Conservation (phyloP, 495 filamentous ascomycete genomes). For the Podospora fimiseda region DNA sequence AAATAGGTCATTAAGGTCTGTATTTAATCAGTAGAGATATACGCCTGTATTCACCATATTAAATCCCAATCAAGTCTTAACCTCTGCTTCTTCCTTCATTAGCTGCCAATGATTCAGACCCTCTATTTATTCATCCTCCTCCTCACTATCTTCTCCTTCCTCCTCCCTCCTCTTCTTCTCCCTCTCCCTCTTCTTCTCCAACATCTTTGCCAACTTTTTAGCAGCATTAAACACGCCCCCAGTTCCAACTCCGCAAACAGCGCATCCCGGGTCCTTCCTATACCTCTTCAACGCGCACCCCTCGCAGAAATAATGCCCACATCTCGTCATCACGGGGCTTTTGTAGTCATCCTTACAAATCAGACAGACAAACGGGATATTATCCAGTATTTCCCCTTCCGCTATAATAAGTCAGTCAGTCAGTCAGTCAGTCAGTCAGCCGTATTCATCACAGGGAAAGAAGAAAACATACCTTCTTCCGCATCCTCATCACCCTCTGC, state of each 20-base stretch:
- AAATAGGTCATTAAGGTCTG: too few relatives aligned
- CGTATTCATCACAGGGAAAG: slow-evolving; percentile 59
- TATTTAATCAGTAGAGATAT: too few relatives aligned
- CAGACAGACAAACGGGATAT: slow-evolving; percentile 92
- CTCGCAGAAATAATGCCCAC: slow-evolving; percentile 95
- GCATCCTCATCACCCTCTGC: slow-evolving; percentile 36
- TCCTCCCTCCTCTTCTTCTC: slow-evolving; percentile 60
- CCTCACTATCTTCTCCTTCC: slow-evolving; percentile 61
- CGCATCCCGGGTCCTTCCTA: slow-evolving; percentile 69
- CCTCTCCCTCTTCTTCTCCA: slow-evolving; percentile 76
- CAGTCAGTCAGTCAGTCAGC: too few relatives aligned
- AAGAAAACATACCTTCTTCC: too few relatives aligned
- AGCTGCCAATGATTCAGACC: too few relatives aligned
- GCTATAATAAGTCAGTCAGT: too few relatives aligned
- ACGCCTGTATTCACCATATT: too few relatives aligned
- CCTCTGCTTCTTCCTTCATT: too few relatives aligned
- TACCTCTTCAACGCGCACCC: slow-evolving; percentile 79
- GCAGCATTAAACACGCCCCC: slow-evolving; percentile 86
- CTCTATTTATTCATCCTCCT: slow-evolving; percentile 59
- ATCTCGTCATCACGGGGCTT: slow-evolving; percentile 78
- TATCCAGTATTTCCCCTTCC: slow-evolving; percentile 74
- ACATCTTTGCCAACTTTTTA: slow-evolving; percentile 69
- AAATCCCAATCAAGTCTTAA: too few relatives aligned
- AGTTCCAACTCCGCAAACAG: slow-evolving; percentile 76
- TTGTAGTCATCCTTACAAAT: slow-evolving; percentile 81